Evolutionary conservation across 208 protist species (phyloP).

Genomic region (Spongospora subterranea): DNA sequence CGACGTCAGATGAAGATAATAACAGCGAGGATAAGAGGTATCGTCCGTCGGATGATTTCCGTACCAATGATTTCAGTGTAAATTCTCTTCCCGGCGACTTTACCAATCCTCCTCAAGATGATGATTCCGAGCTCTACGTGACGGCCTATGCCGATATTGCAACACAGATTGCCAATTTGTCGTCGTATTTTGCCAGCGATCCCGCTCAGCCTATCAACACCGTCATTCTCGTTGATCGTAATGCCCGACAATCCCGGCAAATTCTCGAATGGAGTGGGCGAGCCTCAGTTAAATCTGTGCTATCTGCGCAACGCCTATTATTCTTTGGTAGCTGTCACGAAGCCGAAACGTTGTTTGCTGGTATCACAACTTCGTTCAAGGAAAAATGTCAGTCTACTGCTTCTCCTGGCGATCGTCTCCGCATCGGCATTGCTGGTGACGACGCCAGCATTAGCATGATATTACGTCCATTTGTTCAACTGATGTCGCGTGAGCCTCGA

Average conservation of each 20-base stretch:
- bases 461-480: constrained; percentile 38
- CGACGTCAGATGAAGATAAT: constrained; percentile 14
- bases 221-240: constrained; percentile 28
- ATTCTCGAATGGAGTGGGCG: neutral
- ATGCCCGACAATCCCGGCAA: neutral
- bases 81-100: neutral
- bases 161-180: neutral
- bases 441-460: constrained; percentile 9
- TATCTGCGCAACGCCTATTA: neutral
- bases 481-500: neutral
- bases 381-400: neutral
- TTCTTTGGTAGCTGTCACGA: constrained; percentile 44
- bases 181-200: neutral
- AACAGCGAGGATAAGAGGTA: neutral
- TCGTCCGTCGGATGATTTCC: neutral
- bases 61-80: neutral
- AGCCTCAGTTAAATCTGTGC: neutral
- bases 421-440: constrained; percentile 41
- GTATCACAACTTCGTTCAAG: neutral
- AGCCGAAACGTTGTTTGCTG: constrained; percentile 1
- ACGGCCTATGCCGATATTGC: neutral
- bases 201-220: neutral
- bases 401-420: neutral
- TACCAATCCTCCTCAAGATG: neutral
- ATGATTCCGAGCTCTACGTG: neutral